Evolutionary conservation across 768 basidiomycete genomes (phyloP).

Genomic region (Gymnopilus junonius): DNA sequence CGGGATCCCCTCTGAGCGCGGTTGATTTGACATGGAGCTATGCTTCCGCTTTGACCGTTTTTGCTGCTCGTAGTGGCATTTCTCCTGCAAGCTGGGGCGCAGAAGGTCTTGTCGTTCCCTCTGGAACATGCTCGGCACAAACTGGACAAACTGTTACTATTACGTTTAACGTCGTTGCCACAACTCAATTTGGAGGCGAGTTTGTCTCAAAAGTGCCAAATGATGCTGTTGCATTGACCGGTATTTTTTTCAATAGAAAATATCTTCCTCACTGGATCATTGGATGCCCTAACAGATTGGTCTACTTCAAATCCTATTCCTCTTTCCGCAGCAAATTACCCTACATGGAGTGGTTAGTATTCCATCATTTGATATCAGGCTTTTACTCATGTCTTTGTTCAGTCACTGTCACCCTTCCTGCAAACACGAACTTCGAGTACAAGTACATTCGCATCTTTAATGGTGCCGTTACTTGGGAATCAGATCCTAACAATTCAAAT

Average conservation of each 20-base stretch:
- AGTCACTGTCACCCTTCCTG: constrained; percentile 67
- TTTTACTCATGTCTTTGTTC: constrained; percentile 3
- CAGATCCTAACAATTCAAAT: constrained; percentile 63
- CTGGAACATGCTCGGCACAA: constrained; percentile 38
- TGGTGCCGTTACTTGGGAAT: constrained; percentile 69
- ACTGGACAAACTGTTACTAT: constrained; percentile 43
- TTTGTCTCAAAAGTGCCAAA: constrained; percentile 2
- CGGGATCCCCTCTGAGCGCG: constrained; percentile 63
- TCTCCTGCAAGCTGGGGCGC: constrained; percentile 70
- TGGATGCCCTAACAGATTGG: constrained; percentile 62
- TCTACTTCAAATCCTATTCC: constrained; percentile 59
- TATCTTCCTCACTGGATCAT: constrained; percentile 68
- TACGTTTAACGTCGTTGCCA: constrained; percentile 65
- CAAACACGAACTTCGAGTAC: constrained; percentile 63
- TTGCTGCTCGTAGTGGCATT: constrained; percentile 56
- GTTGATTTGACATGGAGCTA: constrained; percentile 79
- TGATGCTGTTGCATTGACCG: too few relatives aligned
- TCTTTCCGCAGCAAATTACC: constrained; percentile 60
- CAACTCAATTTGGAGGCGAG: constrained; percentile 65
- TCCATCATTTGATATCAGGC: background rate
- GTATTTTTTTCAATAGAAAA: constrained; percentile 57
- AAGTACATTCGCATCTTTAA: constrained; percentile 71
- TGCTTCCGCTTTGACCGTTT: constrained; percentile 67
- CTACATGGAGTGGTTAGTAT: constrained; percentile 69
- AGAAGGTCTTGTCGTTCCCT: constrained; percentile 52